Base-by-base conservation (phyloP, 441 rosid species). In the Hura crepitans region DNA sequence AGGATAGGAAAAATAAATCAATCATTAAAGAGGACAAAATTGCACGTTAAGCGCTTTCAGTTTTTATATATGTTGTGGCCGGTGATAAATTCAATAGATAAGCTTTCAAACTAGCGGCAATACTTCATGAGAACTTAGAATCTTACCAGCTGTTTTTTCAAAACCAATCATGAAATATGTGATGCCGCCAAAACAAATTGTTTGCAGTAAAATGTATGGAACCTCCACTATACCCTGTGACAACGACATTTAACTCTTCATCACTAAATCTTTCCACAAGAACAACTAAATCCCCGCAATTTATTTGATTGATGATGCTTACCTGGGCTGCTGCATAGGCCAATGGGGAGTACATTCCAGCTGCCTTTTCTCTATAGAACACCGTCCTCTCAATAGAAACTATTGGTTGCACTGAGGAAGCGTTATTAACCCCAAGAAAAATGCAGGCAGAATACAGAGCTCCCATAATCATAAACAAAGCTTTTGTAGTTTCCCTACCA, bases 321-420 rank as follows among this genome's bases (percentile, higher is more conserved):
- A 84, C 94, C 85, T 93, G 97, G 23, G 98, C 96, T 28, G 75
- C 74, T 5, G 98, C 98, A 71, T 91, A 91, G n/a, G 92, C 69
- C 42, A 84, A 72, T 22, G 98, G 92, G 64, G 90, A 71, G 79
- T 86, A 91, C 90, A 93, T 83, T 75, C 97, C 93, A 9, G 97
- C 97, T 62, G 97, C 96, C 70, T 74, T 91, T 81, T 93, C 98
- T 80, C 98, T 83, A 68, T 91, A 93, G 77, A 91, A 91, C 4
- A 89, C 93, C 1, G 96, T 82, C 80, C 97, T 87, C 81, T 88
- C 97, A 23, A 93, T 87, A 18, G 96, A 84, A 53, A 93, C 86
- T 22, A 93, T 82, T 65, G 98, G 98, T 72, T 93, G 98, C 25
- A 89, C 97, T 0, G 97, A 82, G 57, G 96, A 88, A 74, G 98